Evolutionary conservation across 768 basidiomycete species (phyloP).

Genomic region (Mycena floridula): DNA sequence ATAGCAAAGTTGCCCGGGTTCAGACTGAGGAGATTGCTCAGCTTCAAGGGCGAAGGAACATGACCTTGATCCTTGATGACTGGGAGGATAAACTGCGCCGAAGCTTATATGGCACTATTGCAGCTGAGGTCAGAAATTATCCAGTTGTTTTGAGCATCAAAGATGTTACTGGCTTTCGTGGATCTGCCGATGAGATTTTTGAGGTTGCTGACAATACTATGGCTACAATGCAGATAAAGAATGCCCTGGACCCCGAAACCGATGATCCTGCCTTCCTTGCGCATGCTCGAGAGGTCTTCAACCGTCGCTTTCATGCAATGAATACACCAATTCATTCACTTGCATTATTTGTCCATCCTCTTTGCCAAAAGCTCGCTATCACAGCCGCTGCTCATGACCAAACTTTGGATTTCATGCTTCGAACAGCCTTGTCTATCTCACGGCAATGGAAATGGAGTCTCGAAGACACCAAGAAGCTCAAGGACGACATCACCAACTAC

Average conservation of each 20-base stretch:
- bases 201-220: conserved; percentile 12
- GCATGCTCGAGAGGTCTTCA: conserved; percentile 21
- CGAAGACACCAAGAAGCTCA: conserved; percentile 12
- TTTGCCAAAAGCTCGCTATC: conserved; percentile 28
- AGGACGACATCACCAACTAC: conserved; percentile 18
- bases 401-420: conserved; percentile 13
- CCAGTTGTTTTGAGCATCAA: conserved; percentile 18
- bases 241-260: conserved; percentile 10
- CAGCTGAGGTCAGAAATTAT: conserved; percentile 13
- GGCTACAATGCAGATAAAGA: conserved; percentile 12
- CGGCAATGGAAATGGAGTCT: conserved; percentile 20
- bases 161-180: conserved; percentile 16
- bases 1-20: conserved; percentile 14
- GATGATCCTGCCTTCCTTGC: conserved; percentile 16
- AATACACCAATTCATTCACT: conserved; percentile 25
- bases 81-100: conserved; percentile 22
- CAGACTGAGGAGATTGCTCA: conserved; percentile 13
- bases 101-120: conserved; percentile 22
- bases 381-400: conserved; percentile 12
- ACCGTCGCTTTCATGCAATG: conserved; percentile 23
- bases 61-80: conserved; percentile 23
- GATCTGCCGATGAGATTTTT: conserved; percentile 16
- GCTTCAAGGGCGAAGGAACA: conserved; percentile 8
- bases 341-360: conserved; percentile 27
- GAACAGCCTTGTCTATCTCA: conserved; percentile 14